Evolutionary conservation across 164 flowering plant genomes (phyloP).

Genomic region (Tetracentron sinense): DNA sequence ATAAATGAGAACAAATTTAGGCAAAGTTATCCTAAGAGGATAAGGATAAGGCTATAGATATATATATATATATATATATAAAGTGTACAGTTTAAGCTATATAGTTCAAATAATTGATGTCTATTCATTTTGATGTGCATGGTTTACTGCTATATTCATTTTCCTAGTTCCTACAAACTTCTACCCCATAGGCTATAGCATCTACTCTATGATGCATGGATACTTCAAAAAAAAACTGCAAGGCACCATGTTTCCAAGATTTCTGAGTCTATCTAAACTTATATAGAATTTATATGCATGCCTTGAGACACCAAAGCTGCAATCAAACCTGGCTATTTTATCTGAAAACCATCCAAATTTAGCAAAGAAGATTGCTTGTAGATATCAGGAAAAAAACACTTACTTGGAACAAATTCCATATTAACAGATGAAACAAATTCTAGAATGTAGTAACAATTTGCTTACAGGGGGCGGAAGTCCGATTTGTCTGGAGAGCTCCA

Average conservation of each 20-base stretch:
- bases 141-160: no score
- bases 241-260: not conserved
- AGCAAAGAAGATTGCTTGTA: conserved; percentile 14
- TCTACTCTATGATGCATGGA: no score
- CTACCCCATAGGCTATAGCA: no score
- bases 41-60: no score
- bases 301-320: not conserved
- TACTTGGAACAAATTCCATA: conserved; percentile 26
- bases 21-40: no score
- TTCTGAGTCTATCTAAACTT: not conserved
- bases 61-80: no score
- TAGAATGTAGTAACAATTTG: conserved; percentile 33
- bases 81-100: no score
- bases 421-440: conserved; percentile 43
- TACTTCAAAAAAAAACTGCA: no score
- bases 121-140: no score
- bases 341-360: not conserved
- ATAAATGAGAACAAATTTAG: no score
- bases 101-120: no score
- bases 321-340: not conserved
- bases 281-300: not conserved
- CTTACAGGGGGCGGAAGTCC: conserved; percentile 43
- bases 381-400: conserved; percentile 20
- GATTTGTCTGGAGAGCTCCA: conserved; percentile 22
- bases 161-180: no score